Base-by-base conservation (phyloP, 2,329 filamentous ascomycete genomes). In the Fusarium floridanum region DNA sequence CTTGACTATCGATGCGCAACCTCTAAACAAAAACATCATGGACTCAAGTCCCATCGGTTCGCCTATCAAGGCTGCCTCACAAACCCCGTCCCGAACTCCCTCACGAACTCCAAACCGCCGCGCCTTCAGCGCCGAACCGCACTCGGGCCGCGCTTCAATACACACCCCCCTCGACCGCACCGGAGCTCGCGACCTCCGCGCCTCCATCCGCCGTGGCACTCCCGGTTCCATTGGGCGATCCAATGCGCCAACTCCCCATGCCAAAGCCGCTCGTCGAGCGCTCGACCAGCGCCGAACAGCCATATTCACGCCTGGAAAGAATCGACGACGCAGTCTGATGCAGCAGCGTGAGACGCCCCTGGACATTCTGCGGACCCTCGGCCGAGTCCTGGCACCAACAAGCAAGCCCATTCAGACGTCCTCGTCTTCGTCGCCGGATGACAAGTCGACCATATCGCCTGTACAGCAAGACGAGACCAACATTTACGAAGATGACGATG, bases 211-310 rank as follows among this genome's bases (percentile, higher is more conserved):
- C 16, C 82, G 82, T 36, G 85, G 85, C 12, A 84, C 85, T 45
- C 86, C 86, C 11, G 85, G 84, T 37, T 89, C 88, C 2, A 87
- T 79, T 12, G 76, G 82, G 3, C 81, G 84, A 60, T 83, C 81
- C 71, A 84, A 85, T 80, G 83, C 84, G 14, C 83, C 86, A 4
- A 92, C 91, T 20, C 91, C 91, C 0, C 91, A 92, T 78, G 90
- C 88, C 56, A 88, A 88, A 75, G 90, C 90, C 12, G 91, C 91
- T 50, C 87, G 87, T 57, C 85, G 88, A 55, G 87, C 90, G 36
- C 85, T 92, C 62, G 87, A 91, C 74, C 86, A 88, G 72, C 88
- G 90, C 6, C 88, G 91, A 48, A 87, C 88, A 4, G 89, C 89
- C 56, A 84, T 90, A 57, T 86, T 91, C 71, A 92, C 91, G 0